Percentiles rank a stretch among this genome's conserved stretches.
These are phyloP conservation scores for Gymnopus androsaceus DNA, from an alignment of 1,284 basidiomycete genomes.

Conservation along the genomic window DNA sequence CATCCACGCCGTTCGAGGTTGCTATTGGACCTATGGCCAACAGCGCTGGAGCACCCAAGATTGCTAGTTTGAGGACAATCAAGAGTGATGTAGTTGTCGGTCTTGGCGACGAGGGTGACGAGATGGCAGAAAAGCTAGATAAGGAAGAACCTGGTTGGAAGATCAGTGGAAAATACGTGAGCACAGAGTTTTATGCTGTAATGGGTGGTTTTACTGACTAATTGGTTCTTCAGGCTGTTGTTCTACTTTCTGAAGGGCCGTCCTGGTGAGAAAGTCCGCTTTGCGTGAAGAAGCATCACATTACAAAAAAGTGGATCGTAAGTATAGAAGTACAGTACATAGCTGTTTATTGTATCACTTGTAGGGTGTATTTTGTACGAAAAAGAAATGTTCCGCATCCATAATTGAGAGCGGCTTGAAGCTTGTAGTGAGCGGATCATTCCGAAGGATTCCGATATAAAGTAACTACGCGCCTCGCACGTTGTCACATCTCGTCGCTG, in stretches of 20 bases:
- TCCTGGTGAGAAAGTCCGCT: slow-evolving; percentile 79
- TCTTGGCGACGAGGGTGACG: slow-evolving; percentile 68
- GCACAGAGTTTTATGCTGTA: slow-evolving; percentile 10
- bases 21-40: slow-evolving; percentile 95
- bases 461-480: neutral
- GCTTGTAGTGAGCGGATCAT: no score
- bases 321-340: neutral
- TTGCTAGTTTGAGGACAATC: slow-evolving; percentile 85
- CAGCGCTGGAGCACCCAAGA: slow-evolving; percentile 84
- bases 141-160: slow-evolving; percentile 93
- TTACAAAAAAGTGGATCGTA: neutral
- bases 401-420: no score
- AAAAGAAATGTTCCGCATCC: no score
- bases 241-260: slow-evolving; percentile 84
- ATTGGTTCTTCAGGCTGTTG: slow-evolving; percentile 65
- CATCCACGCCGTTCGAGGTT: slow-evolving; percentile 86
- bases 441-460: no score
- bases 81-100: slow-evolving; percentile 85
- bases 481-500: neutral
- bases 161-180: slow-evolving; percentile 90
- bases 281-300: slow-evolving; percentile 48
- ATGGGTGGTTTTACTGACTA: slow-evolving; percentile 4
- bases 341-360: neutral
- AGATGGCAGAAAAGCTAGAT: slow-evolving; percentile 81
- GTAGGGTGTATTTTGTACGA: no score